Conservation (phyloP, 2,329 filamentous ascomycete species). For the Chrysosporium keratinophilum region DNA sequence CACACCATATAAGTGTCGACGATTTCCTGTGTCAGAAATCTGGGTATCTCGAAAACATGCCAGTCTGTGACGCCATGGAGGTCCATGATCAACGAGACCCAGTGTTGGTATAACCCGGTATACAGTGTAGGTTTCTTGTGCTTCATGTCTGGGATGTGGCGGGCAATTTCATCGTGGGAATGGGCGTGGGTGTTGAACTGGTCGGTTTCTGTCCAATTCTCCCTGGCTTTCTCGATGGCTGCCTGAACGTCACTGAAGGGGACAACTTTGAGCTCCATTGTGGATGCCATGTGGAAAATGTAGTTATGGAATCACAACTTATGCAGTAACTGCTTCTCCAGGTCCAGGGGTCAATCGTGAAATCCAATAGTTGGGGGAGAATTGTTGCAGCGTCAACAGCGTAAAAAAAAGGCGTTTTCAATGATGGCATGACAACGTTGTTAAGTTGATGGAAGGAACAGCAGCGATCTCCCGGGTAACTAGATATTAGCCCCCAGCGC, state of each 20-base stretch:
- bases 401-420: no score
- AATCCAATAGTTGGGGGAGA: no score
- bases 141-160: constrained; percentile 18
- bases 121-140: constrained; percentile 22
- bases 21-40: constrained; percentile 18
- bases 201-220: constrained; percentile 10
- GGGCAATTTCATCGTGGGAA: constrained; percentile 23
- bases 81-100: constrained; percentile 33
- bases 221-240: constrained; percentile 9
- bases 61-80: constrained; percentile 24
- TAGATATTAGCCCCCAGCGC: no score
- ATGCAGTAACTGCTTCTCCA: no score
- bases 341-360: no score
- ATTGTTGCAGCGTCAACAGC: no score
- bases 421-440: no score
- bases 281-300: neutral
- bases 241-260: constrained; percentile 13
- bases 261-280: constrained; percentile 10
- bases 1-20: constrained; percentile 24
- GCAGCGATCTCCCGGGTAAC: no score
- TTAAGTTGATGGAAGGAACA: no score
- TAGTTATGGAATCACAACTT: no score
- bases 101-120: constrained; percentile 35
- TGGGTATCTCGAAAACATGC: constrained; percentile 12
- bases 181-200: constrained; percentile 33